Conservation (phyloP, 176 grass and related monocot genomes). For the Saccharum spontaneum region DNA sequence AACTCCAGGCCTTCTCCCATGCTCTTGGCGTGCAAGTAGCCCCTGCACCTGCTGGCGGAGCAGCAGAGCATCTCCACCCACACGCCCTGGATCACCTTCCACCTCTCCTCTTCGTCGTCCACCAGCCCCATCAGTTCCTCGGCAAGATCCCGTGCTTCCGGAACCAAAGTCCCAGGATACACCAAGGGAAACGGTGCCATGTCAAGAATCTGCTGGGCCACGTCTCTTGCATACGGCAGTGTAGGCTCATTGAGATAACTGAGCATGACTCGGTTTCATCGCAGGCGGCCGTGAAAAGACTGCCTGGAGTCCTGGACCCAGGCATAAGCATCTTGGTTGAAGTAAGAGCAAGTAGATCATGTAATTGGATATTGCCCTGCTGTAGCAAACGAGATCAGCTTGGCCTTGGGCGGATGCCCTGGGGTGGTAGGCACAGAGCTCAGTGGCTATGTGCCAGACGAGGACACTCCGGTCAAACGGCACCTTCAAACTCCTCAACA, state of each 20-base stretch:
- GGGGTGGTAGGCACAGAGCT: not conserved
- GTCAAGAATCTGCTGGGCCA: not conserved
- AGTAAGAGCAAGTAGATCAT: not conserved
- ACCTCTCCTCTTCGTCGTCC: not conserved
- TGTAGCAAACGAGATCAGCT: no score
- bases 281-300: not conserved
- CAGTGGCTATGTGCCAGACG: not conserved
- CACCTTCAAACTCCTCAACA: not conserved
- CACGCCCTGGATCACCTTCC: not conserved
- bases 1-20: not conserved
- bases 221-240: no score
- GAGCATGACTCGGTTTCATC: not conserved
- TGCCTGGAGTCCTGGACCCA: not conserved
- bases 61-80: slow-evolving; percentile 14
- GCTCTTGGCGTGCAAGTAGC: not conserved
- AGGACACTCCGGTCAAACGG: not conserved
- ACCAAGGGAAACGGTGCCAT: not conserved
- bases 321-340: not conserved
- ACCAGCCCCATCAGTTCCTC: not conserved
- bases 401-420: not conserved
- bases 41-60: not conserved
- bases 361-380: not conserved
- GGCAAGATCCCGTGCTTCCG: not conserved
- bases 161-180: not conserved
- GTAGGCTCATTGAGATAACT: not conserved